These are phyloP conservation scores for Wickerhamiella australiensis DNA, from an alignment of 805 yeast genomes.

Conservation along the genomic window DNA sequence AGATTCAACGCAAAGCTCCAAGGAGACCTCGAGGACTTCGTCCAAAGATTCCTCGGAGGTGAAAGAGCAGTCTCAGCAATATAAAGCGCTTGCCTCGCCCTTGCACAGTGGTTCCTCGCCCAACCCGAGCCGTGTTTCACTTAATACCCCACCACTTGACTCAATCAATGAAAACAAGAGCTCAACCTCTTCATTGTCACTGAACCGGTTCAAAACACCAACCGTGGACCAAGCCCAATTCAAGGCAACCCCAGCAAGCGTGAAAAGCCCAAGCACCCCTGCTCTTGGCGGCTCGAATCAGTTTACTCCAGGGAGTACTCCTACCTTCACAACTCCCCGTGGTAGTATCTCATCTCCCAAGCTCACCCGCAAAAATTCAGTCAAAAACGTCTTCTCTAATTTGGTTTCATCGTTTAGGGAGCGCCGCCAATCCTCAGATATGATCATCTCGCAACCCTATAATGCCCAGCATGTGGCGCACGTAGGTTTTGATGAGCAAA, in stretches of 20 bases:
- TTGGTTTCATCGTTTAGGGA: conserved; percentile 12
- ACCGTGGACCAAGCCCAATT: conserved; percentile 1
- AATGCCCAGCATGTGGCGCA: conserved; percentile 89
- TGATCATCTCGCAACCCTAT: conserved; percentile 78
- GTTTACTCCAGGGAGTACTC: background rate
- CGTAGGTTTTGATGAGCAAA: conserved; percentile 73
- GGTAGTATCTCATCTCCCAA: conserved; percentile 3
- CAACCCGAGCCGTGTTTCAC: background rate
- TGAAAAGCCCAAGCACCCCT: conserved; percentile 9
- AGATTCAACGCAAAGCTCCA: conserved; percentile 4
- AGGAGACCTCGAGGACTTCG: background rate
- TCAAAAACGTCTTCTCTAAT: conserved; percentile 7
- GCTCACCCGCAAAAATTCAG: conserved; percentile 2
- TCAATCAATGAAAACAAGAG: conserved; percentile 3
- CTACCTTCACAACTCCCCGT: background rate
- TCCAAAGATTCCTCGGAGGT: conserved; percentile 1
- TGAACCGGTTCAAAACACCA: background rate
- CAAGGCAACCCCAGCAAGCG: background rate
- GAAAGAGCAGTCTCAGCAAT: background rate
- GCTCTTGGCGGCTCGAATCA: background rate
- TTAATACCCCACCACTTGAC: background rate
- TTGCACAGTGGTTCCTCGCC: background rate
- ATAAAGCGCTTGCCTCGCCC: background rate
- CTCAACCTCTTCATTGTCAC: background rate
- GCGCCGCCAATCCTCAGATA: conserved; percentile 2